These are phyloP conservation scores for Curvularia lunata DNA, from an alignment of 2,329 filamentous ascomycete genomes.

Conservation along the genomic window DNA sequence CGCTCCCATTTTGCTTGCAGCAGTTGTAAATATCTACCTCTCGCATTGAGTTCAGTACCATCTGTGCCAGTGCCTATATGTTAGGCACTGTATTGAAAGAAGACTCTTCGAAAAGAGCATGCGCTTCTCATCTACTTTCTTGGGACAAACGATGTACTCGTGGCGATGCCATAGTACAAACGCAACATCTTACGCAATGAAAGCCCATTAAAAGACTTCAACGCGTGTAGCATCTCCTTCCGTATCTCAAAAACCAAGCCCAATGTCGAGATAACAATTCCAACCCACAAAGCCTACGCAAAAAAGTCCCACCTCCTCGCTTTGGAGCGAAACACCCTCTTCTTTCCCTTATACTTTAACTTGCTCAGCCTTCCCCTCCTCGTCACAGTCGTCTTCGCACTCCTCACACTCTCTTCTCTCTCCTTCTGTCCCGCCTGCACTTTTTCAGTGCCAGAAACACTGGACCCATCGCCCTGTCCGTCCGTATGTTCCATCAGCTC, in stretches of 20 bases:
- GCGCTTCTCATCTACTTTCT: not conserved
- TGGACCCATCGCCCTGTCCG: not conserved
- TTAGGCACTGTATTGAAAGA: no score
- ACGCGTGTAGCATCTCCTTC: not conserved
- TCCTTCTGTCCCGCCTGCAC: slow-evolving; percentile 63
- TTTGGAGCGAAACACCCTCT: not conserved
- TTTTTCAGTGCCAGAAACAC: not conserved
- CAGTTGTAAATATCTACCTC: no score
- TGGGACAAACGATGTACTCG: no score
- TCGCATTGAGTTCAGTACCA: no score
- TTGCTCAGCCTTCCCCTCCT: slow-evolving; percentile 49
- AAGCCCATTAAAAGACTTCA: not conserved
- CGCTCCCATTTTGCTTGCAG: no score
- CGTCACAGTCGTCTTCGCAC: no score
- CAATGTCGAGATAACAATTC: not conserved
- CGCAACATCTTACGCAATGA: no score
- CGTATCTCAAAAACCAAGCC: not conserved
- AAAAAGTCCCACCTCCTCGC: not conserved
- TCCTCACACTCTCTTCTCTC: slow-evolving; percentile 66
- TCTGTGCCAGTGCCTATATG: not conserved
- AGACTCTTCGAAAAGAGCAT: not conserved
- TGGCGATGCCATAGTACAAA: not conserved
- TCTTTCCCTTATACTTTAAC: not conserved
- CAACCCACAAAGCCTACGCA: not conserved
- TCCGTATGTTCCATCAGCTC: slow-evolving; percentile 50